A percentile compares a stretch with the other conserved stretches of the same genome.
Evolutionary conservation across 257 asterid species (phyloP).

Genomic region (Galeopsis tetrahit): DNA sequence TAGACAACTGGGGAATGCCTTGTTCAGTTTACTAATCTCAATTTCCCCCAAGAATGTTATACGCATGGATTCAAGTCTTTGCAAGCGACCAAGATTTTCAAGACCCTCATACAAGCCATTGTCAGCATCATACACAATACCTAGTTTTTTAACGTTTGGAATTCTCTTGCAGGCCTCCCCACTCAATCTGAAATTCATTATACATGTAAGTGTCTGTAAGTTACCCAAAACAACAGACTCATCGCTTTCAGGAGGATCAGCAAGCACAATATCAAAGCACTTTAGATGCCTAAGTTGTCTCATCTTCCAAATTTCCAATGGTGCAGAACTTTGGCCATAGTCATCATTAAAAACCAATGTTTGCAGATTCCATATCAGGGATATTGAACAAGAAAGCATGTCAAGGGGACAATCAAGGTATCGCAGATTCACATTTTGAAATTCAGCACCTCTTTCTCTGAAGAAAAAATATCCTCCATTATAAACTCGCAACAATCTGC

Average conservation of each 20-base stretch:
- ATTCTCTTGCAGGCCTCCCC: constrained; percentile 19
- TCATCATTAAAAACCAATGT: background rate
- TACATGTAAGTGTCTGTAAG: background rate
- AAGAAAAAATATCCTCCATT: too few species aligned
- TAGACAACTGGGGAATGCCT: background rate
- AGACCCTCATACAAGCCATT: background rate
- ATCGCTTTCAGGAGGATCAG: constrained; percentile 1
- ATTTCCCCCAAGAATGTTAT: background rate
- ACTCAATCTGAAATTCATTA: background rate
- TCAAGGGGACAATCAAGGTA: background rate
- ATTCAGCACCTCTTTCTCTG: background rate
- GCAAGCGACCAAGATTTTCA: constrained; percentile 6
- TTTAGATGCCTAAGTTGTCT: constrained; percentile 14
- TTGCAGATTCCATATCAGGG: constrained; percentile 24
- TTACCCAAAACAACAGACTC: background rate
- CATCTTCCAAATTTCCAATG: constrained; percentile 23
- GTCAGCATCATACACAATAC: background rate
- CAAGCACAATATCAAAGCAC: background rate
- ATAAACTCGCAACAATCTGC: background rate
- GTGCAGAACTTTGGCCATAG: background rate
- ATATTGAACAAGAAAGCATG: background rate
- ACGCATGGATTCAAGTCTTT: constrained; percentile 9
- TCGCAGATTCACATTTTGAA: background rate
- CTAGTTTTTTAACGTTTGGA: constrained; percentile 25
- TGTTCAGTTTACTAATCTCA: background rate